Conservation (phyloP, 306 rosid species). For the Canavalia gladiata region DNA sequence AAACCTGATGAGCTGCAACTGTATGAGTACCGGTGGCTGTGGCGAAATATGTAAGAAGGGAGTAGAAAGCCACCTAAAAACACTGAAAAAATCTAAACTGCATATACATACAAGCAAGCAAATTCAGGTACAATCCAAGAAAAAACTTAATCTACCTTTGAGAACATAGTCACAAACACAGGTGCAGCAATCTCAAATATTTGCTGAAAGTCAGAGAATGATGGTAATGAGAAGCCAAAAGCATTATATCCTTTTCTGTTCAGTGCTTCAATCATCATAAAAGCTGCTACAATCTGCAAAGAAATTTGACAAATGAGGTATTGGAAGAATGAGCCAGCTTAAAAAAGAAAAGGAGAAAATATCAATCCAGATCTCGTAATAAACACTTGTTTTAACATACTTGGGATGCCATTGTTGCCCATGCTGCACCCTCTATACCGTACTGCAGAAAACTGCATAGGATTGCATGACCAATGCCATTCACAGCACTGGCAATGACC, state of each 20-base stretch:
- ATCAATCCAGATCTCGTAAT: not conserved
- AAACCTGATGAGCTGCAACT: constrained; percentile 58
- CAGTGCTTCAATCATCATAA: constrained; percentile 69
- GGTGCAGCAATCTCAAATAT: constrained; percentile 74
- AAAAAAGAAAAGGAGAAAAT: not conserved
- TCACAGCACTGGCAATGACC: constrained; percentile 68
- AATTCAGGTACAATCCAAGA: not conserved
- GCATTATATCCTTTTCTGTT: constrained; percentile 72
- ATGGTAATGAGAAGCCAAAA: constrained; percentile 65
- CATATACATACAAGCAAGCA: constrained; percentile 14
- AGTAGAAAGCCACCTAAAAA: constrained; percentile 59
- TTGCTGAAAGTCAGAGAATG: constrained; percentile 56
- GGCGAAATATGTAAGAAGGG: constrained; percentile 57
- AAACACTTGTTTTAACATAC: constrained; percentile 50
- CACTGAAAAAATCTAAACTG: constrained; percentile 10
- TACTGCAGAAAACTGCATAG: constrained; percentile 67
- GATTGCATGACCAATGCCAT: constrained; percentile 72
- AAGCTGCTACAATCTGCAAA: constrained; percentile 73
- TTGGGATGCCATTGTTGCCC: constrained; percentile 88
- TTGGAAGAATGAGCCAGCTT: not conserved
- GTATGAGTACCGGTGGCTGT: constrained; percentile 54
- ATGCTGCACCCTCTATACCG: constrained; percentile 89
- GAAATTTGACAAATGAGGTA: constrained; percentile 2
- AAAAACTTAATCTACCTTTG: constrained; percentile 67
- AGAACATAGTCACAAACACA: constrained; percentile 69